These are phyloP conservation scores for Monilinia aucupariae DNA, from an alignment of 2,329 filamentous ascomycete genomes.

Conservation along the genomic window DNA sequence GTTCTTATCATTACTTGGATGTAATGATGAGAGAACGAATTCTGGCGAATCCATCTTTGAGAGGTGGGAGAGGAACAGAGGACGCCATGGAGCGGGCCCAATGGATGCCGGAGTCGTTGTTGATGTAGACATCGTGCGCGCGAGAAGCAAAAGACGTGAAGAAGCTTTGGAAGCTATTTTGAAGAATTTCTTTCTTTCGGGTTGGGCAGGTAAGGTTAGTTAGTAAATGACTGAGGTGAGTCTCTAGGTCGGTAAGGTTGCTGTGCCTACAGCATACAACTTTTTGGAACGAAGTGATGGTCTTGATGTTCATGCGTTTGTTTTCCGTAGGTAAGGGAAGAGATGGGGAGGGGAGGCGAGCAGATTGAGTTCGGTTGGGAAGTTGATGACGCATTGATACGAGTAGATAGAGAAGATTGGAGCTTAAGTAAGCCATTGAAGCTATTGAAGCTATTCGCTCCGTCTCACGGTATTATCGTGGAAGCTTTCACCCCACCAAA, in stretches of 20 bases:
- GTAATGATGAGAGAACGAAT: conserved; percentile 43
- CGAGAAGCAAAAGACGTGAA: conserved; percentile 28
- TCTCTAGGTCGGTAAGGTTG: too few relatives aligned
- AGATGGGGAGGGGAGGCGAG: too few relatives aligned
- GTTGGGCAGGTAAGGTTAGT: not conserved
- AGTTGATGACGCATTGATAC: conserved; percentile 15
- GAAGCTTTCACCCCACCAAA: too few relatives aligned
- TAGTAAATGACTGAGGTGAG: not conserved
- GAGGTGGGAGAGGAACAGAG: conserved; percentile 35
- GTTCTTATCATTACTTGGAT: conserved; percentile 31
- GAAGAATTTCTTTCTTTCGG: conserved; percentile 16
- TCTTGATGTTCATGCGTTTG: too few relatives aligned
- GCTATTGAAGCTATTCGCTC: not conserved
- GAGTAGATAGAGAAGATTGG: not conserved
- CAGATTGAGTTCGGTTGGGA: not conserved
- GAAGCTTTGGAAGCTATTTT: conserved; percentile 32
- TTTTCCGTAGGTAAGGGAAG: too few relatives aligned
- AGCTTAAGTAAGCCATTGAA: conserved; percentile 1
- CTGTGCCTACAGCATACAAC: not conserved
- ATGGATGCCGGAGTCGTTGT: conserved; percentile 25
- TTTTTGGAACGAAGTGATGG: not conserved
- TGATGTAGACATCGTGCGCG: conserved; percentile 32
- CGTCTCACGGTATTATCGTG: too few relatives aligned
- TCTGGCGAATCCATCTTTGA: conserved; percentile 37
- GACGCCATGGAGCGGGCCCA: conserved; percentile 35